Percentiles rank a stretch among this genome's conserved stretches.
Conservation (phyloP, 345 rosid genomes). For the Durio zibethinus region DNA sequence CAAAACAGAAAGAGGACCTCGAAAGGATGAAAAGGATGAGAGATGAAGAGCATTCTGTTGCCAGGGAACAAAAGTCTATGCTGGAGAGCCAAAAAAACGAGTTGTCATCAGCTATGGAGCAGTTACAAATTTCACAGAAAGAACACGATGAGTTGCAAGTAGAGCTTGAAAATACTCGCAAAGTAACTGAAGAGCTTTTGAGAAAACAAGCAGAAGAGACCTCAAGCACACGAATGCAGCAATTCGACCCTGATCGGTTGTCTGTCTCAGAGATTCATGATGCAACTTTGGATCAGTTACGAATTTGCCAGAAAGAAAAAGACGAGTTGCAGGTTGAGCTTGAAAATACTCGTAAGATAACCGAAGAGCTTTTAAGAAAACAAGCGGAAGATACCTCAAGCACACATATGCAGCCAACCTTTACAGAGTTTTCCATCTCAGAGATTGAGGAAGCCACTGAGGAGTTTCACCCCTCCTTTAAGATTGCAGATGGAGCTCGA, state of each 20-base stretch:
- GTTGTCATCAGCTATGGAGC: constrained; percentile 18
- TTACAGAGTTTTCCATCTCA: constrained; percentile 18
- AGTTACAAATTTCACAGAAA: constrained; percentile 10
- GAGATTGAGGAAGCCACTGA: constrained; percentile 37
- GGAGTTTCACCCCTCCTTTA: constrained; percentile 16
- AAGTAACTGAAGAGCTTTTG: constrained; percentile 29
- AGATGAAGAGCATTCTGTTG: constrained; percentile 22
- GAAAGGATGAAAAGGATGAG: constrained; percentile 15
- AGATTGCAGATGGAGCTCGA: constrained; percentile 27
- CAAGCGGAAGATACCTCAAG: constrained; percentile 26
- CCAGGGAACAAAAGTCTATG: constrained; percentile 11
- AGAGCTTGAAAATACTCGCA: constrained; percentile 14
- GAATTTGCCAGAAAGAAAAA: constrained; percentile 4
- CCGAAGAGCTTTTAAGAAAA: constrained; percentile 23
- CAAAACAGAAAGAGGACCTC: constrained; percentile 5
- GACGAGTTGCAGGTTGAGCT: constrained; percentile 23
- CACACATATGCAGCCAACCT: constrained; percentile 10
- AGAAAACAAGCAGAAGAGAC: constrained; percentile 13
- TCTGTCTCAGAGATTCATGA: constrained; percentile 1
- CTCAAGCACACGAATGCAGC: background rate
- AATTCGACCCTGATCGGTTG: background rate
- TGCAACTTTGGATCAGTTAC: constrained; percentile 14
- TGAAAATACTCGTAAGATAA: constrained; percentile 16
- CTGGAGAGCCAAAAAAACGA: constrained; percentile 19
- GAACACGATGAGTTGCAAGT: constrained; percentile 18